Evolutionary conservation across 164 flowering plant species (phyloP).

Genomic region (Annona cherimola): DNA sequence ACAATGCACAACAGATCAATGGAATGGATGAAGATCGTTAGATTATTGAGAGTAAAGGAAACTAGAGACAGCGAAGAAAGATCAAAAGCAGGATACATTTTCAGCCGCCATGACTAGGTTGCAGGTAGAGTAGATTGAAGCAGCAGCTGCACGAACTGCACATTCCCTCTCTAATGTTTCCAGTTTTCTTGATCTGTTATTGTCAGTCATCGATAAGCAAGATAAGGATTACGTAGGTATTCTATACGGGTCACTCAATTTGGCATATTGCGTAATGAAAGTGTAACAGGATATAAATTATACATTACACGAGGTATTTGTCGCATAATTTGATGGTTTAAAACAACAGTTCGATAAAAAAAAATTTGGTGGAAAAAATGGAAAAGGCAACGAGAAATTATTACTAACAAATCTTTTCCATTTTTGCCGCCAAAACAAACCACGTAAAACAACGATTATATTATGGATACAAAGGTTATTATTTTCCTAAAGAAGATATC

Average conservation of each 20-base stretch:
- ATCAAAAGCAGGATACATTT: slow-evolving; percentile 43
- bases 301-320: neutral
- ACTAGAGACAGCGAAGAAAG: neutral
- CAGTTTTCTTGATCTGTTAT: slow-evolving; percentile 31
- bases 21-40: neutral
- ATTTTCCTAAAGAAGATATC: too few species aligned
- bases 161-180: slow-evolving; percentile 41
- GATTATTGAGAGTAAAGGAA: neutral
- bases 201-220: neutral
- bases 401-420: too few species aligned
- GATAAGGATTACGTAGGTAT: neutral
- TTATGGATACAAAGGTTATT: too few species aligned
- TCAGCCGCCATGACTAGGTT: slow-evolving; percentile 41
- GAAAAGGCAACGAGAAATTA: too few species aligned
- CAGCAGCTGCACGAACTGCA: slow-evolving; percentile 79
- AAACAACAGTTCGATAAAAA: too few species aligned
- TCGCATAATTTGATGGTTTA: too few species aligned
- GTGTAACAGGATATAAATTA: neutral
- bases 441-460: too few species aligned
- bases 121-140: slow-evolving; percentile 86
- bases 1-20: slow-evolving; percentile 2
- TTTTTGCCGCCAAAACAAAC: too few species aligned
- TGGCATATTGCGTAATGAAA: neutral
- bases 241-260: neutral
- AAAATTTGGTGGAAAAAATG: too few species aligned